Evolutionary conservation across 202 grass and related monocot species (phyloP), one percentile per base, ranked within the genome.

Genomic region (Digitaria exilis): DNA sequence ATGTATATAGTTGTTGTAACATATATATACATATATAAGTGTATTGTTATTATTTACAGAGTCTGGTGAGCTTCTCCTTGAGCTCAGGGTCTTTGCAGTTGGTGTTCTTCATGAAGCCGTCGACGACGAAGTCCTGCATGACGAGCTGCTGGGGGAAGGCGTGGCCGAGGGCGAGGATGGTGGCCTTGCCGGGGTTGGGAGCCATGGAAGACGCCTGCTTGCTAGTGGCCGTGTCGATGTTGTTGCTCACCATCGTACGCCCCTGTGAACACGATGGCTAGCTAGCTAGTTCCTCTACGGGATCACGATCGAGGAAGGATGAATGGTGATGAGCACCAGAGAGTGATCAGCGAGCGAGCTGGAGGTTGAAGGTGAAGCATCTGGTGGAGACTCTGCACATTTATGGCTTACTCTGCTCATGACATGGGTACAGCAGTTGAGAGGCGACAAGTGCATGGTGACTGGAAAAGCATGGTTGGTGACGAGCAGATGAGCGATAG

Each of bases 51-150:
- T n/a, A n/a, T 2, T 58, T 86, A 97, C 95, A 97, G 7, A 97
- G 90, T 60, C 90, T 85, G 35, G 84, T 88, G 31, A 97, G 85
- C 85, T 90, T 94, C 79, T 94, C 83, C 87, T 89, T 93, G 66
- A 97, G 88, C 68, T 89, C 88, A 0, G 80, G 90, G 63, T 97
- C 95, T 18, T 87, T 51, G 78, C 90, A 97, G 32, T 97, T 94
- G 46, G 95, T 97, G 86, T 84, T 92, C 84, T 87, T 93, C 88
- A 93, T 94, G 87, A 92, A 97, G 16, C 95, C 90, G 26, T 94
- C 92, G 0, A 94, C 95, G 54, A 97, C 82, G 78, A 88, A 92
- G 42, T 97, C 95, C 25, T 97, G 92, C 84, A 94, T 89, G n/a
- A 97, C 84, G 1, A 97, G 84, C 82, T 97, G 90, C 79, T 93